phyloP scores from a whole-genome alignment of 257 asterid genomes.

The Craterostigma plantagineum region DNA sequence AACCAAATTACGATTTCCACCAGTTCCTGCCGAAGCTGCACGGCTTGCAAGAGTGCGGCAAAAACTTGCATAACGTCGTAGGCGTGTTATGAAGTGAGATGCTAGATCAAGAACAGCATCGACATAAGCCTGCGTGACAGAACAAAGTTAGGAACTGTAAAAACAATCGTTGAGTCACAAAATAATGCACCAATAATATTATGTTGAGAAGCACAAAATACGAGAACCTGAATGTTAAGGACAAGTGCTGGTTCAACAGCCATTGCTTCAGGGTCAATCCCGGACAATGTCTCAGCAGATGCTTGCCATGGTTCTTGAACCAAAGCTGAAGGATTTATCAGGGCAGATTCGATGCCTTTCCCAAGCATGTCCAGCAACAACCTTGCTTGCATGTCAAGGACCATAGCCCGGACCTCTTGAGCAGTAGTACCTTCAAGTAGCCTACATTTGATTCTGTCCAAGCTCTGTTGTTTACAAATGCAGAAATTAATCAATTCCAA shows the following conservation, averaged over 20 bases:
- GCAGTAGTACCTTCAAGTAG: conserved; percentile 94
- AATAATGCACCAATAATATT: conserved; percentile 1
- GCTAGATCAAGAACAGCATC: conserved; percentile 98
- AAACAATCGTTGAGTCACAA: not conserved
- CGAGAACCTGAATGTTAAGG: conserved; percentile 69
- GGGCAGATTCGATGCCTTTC: conserved; percentile 94
- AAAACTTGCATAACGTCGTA: conserved; percentile 99
- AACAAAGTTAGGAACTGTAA: conserved; percentile 13
- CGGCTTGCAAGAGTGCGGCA: conserved; percentile 98
- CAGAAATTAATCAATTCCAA: conserved; percentile 5
- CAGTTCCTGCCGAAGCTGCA: conserved; percentile 87
- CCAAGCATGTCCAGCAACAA: conserved; percentile 95
- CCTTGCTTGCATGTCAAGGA: conserved; percentile 99
- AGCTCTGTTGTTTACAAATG: conserved; percentile 39
- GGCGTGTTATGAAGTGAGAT: conserved; percentile 90
- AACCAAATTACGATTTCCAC: conserved; percentile 84
- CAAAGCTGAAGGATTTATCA: conserved; percentile 84
- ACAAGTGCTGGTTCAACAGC: conserved; percentile 85
- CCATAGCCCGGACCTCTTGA: conserved; percentile 99
- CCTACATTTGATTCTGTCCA: conserved; percentile 96
- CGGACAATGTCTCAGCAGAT: conserved; percentile 61
- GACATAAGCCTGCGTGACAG: conserved; percentile 64
- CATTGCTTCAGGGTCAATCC: conserved; percentile 78
- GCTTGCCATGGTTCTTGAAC: conserved; percentile 95
- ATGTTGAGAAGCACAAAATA: not conserved